Conservation (phyloP, 208 protist genomes). For the Trypanosoma boissoni region DNA sequence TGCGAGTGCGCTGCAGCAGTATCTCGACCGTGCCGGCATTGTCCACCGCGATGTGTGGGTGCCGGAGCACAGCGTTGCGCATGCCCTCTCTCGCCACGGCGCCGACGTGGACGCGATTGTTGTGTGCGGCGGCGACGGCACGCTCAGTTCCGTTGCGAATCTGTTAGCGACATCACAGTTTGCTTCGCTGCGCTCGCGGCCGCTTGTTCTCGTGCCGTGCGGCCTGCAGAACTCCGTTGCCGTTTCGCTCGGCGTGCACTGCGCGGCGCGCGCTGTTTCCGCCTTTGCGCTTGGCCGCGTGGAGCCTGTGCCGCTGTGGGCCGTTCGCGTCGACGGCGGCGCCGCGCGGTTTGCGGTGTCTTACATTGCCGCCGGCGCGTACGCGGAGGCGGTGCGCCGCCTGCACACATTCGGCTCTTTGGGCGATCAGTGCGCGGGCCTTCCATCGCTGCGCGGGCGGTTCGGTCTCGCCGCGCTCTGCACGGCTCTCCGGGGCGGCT, state of each 20-base stretch:
- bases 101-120: conserved; percentile 41
- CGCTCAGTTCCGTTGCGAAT: conserved; percentile 67
- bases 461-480: conserved; percentile 47
- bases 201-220: conserved; percentile 66
- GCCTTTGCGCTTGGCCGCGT: conserved; percentile 53
- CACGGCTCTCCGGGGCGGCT: conserved; percentile 38
- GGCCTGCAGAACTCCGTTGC: conserved; percentile 81
- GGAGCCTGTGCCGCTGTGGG: conserved; percentile 64
- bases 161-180: conserved; percentile 26
- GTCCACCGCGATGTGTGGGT: conserved; percentile 57
- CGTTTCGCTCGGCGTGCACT: conserved; percentile 55
- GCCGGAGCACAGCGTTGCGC: conserved; percentile 36
- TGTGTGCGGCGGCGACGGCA: conserved; percentile 77
- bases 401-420: conserved; percentile 39
- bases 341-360: conserved; percentile 59
- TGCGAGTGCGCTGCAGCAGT: conserved; percentile 53
- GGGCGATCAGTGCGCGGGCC: conserved; percentile 56
- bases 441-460: conserved; percentile 37
- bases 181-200: conserved; percentile 16
- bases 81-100: conserved; percentile 24
- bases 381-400: conserved; percentile 48
- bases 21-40: conserved; percentile 65
- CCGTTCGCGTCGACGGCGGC: conserved; percentile 37
- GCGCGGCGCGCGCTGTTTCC: conserved; percentile 60
- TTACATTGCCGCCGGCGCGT: conserved; percentile 60